Evolutionary conservation across 2,329 filamentous ascomycete genomes (phyloP).

Genomic region (Aspergillus uvarum): DNA sequence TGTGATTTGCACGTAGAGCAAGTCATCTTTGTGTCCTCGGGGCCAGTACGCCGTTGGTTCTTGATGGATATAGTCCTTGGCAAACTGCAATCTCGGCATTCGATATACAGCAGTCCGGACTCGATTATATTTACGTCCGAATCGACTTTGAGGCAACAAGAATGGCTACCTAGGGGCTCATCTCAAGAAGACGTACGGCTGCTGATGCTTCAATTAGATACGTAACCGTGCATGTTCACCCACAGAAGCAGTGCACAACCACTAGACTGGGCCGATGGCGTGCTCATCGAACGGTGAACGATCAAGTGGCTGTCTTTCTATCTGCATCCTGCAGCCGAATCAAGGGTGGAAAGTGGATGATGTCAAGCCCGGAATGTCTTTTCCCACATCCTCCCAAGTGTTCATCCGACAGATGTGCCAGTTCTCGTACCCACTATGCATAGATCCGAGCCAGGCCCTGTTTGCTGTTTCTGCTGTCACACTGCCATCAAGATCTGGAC

Average conservation of each 20-base stretch:
- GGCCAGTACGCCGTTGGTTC: too few species aligned
- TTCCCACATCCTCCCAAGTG: neutral
- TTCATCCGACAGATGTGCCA: neutral
- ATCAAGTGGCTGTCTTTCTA: neutral
- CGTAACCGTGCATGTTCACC: neutral
- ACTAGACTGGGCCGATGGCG: neutral
- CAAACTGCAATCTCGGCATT: too few species aligned
- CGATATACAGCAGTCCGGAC: too few species aligned
- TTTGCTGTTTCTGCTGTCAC: too few species aligned
- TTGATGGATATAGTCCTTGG: too few species aligned
- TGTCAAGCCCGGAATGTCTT: conserved; percentile 1
- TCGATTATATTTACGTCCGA: too few species aligned
- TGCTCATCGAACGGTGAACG: neutral
- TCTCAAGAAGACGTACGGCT: neutral
- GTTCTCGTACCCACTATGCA: neutral
- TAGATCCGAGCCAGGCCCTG: neutral
- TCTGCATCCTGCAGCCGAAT: neutral
- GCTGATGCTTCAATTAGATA: neutral
- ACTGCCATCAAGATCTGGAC: neutral
- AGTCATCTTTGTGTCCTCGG: too few species aligned
- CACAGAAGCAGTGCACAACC: neutral
- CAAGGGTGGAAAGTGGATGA: neutral
- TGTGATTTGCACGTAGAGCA: too few species aligned
- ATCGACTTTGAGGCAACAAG: neutral
- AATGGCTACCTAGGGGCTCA: neutral